phyloP scores from a whole-genome alignment of 1,284 basidiomycete species.

The Cutaneotrichosporon sp. region DNA sequence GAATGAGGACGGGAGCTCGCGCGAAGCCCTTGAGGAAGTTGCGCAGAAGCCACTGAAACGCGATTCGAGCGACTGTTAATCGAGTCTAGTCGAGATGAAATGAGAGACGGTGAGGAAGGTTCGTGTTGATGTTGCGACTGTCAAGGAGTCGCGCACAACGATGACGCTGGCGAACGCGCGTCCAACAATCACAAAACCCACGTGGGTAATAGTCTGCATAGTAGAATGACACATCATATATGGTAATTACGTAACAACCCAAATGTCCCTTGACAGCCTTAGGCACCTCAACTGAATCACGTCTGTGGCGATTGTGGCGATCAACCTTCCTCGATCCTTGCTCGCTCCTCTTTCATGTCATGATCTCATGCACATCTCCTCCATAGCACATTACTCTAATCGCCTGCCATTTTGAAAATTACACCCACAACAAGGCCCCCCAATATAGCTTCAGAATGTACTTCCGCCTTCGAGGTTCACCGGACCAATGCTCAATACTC shows the following conservation, averaged over 20 bases:
- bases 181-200: background rate
- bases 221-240: background rate
- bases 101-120: background rate
- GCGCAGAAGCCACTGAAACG: background rate
- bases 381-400: too few relatives aligned
- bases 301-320: background rate
- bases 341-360: too few relatives aligned
- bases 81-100: background rate
- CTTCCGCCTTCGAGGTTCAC: too few relatives aligned
- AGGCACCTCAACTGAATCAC: background rate
- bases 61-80: background rate
- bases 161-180: conserved; percentile 11
- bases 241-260: background rate
- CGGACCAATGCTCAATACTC: too few relatives aligned
- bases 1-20: background rate
- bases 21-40: background rate
- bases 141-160: background rate
- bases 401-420: too few relatives aligned
- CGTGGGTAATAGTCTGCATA: background rate
- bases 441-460: too few relatives aligned
- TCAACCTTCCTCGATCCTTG: too few relatives aligned
- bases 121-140: background rate
- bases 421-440: too few relatives aligned
- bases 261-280: background rate
- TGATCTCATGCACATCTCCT: too few relatives aligned